A percentile compares a stretch with the other conserved stretches of the same genome.
Evolutionary conservation across 1,284 basidiomycete genomes (phyloP).

Genomic region (Tausonia pullulans): DNA sequence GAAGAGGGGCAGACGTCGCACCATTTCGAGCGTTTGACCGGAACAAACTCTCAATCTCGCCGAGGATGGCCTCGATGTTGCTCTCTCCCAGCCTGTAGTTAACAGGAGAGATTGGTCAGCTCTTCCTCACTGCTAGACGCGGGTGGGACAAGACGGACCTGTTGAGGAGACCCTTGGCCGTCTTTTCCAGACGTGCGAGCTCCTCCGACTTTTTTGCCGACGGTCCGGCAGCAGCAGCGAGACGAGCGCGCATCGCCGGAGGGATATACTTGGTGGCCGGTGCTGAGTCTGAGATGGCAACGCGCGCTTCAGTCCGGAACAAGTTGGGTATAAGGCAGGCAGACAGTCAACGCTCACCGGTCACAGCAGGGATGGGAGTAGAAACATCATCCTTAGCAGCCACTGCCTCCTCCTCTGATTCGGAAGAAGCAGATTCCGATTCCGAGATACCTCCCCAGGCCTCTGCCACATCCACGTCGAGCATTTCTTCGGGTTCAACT

Average conservation of each 20-base stretch:
- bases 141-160: slow-evolving; percentile 29
- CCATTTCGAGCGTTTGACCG: slow-evolving; percentile 68
- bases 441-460: slow-evolving; percentile 21
- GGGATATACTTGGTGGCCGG: slow-evolving; percentile 38
- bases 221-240: slow-evolving; percentile 20
- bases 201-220: slow-evolving; percentile 41
- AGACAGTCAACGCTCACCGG: not conserved
- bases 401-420: slow-evolving; percentile 22
- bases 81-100: slow-evolving; percentile 57
- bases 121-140: no score
- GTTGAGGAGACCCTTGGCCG: slow-evolving; percentile 80
- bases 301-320: slow-evolving; percentile 2
- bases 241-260: slow-evolving; percentile 38
- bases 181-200: slow-evolving; percentile 56
- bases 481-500: slow-evolving; percentile 19
- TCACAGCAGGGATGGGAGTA: not conserved
- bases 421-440: not conserved
- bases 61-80: slow-evolving; percentile 72
- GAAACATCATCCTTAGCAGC: slow-evolving; percentile 15
- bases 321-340: not conserved
- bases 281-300: slow-evolving; percentile 5
- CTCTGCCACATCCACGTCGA: slow-evolving; percentile 20
- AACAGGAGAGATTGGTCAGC: no score
- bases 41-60: slow-evolving; percentile 67
- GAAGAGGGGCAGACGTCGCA: slow-evolving; percentile 29